Evolutionary conservation across 164 flowering plant genomes (phyloP), one percentile per base, ranked within the genome.

Genomic region (Chloranthus sessilifolius): DNA sequence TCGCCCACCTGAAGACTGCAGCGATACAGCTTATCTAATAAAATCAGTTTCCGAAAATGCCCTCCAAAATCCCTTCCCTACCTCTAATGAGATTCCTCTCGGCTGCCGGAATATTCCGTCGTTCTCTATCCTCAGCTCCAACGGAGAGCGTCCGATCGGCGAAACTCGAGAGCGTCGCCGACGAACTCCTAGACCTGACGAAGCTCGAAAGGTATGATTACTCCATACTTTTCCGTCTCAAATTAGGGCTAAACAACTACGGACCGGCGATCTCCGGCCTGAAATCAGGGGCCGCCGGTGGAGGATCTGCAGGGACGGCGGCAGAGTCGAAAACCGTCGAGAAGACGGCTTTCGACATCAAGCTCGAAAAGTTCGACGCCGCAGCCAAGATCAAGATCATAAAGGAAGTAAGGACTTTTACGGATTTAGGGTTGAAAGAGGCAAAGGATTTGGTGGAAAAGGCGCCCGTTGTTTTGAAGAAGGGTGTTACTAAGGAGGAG

Each of bases 371-470:
- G 49, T 80, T 74, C 61, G 85, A 77, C 20, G 73, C 80, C 11
- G 74, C 77, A 3, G 71, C 85, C 17, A 82, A 80, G 71, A 71
- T 82, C 45, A 82, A 82, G 80, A 65, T 82, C 8, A 79, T 80
- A 2, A 79, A 82, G 64, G 89, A 80, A 28, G 90, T 80, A 6
- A 78, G 83, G 71, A 28, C 75, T 22, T 82, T 80, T 48, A 80
- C 85, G 9, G 76, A 78, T 57, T 60, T 80, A 65, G 90, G 90
- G n/a, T 42, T 83, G 59, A 83, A 83, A 56, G 90, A 83, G 50
- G 86, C 90, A 3, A 80, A 83, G 53, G 90, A 83, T 14, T 55
- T 83, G 77, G 90, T 83, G 67, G 90, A 83, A 71, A 83, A 80
- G 48, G 74, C 65, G 1, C 83, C 83, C 0, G 66, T 64, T 22